Evolutionary conservation across 108 stramenopile genomes (phyloP).

Genomic region (Parmales sp.): DNA sequence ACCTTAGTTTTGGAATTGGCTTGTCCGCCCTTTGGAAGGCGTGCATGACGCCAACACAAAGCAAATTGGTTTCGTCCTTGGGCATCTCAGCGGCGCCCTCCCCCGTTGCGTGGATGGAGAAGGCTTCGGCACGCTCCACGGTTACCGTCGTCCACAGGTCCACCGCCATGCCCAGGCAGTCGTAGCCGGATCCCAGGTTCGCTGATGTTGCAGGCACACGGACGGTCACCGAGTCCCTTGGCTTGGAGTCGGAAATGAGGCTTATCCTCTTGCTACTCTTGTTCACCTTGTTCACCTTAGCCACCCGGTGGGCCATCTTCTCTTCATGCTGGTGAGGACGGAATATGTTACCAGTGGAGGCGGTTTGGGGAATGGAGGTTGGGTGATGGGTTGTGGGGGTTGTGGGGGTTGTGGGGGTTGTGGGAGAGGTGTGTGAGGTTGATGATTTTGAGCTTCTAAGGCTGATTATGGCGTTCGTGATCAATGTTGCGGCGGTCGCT

Average conservation of each 20-base stretch:
- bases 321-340: conserved; percentile 83
- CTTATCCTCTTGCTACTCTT: too few species aligned
- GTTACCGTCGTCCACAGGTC: conserved; percentile 97
- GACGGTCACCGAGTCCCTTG: conserved; percentile 79
- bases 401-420: too few species aligned
- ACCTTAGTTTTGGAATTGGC: conserved; percentile 75
- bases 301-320: too few species aligned
- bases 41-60: conserved; percentile 82
- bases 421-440: too few species aligned
- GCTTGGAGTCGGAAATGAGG: too few species aligned
- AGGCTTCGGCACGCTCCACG: conserved; percentile 71
- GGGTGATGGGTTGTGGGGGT: too few species aligned
- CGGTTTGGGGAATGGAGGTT: too few species aligned
- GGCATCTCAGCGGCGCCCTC: conserved; percentile 79
- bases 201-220: conserved; percentile 95
- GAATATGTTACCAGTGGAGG: too few species aligned
- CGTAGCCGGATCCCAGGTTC: conserved; percentile 95
- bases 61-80: conserved; percentile 71
- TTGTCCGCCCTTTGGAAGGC: conserved; percentile 90
- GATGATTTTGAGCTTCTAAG: too few species aligned
- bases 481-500: too few species aligned
- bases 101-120: conserved; percentile 80
- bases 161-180: conserved; percentile 93
- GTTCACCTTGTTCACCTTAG: too few species aligned
- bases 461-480: too few species aligned